Conservation (phyloP, 257 asterid species). For the Solanum etuberosum region DNA sequence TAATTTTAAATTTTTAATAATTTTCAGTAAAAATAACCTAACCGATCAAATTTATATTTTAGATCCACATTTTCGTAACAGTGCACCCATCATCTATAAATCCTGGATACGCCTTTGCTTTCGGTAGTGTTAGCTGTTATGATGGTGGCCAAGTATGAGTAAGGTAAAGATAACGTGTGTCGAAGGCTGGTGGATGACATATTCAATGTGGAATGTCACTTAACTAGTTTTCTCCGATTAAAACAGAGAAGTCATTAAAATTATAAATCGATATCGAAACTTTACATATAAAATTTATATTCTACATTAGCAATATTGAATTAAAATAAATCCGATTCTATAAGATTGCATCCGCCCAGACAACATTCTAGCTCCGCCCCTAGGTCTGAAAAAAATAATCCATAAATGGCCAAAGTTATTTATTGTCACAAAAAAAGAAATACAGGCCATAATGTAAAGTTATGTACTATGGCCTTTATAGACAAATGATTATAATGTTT, state of each 20-base stretch:
- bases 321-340: too few species aligned
- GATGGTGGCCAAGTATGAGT: not conserved
- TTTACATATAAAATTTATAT: not conserved
- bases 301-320: not conserved
- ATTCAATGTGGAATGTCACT: not conserved
- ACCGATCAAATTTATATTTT: too few species aligned
- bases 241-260: not conserved
- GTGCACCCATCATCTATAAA: too few species aligned
- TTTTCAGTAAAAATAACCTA: too few species aligned
- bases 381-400: not conserved
- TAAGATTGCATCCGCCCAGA: accelerated
- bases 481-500: not conserved
- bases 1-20: too few species aligned
- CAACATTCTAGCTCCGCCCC: not conserved
- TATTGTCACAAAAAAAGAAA: not conserved
- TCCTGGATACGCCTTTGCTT: too few species aligned
- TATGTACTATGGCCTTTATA: not conserved
- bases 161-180: not conserved
- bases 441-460: not conserved
- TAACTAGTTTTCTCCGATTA: not conserved
- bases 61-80: too few species aligned
- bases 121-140: too few species aligned
- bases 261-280: too few species aligned
- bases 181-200: not conserved
- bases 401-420: not conserved